Evolutionary conservation across 345 rosid genomes (phyloP).

Genomic region (Brassica cretica): DNA sequence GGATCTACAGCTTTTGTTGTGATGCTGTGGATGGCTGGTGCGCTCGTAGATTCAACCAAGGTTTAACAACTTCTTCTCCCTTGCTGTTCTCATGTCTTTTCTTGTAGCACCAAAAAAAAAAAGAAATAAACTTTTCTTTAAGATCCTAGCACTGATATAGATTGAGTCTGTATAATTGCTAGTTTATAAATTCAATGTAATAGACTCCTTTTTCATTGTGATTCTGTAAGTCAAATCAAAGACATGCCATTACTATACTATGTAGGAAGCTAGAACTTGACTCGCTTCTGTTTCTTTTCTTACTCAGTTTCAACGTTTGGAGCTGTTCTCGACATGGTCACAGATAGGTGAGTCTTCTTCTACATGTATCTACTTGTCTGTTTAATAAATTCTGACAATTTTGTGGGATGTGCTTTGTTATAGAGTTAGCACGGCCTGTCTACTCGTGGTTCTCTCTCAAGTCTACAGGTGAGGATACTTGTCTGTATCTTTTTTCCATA

Average conservation of each 20-base stretch:
- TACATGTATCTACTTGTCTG: slow-evolving; percentile 12
- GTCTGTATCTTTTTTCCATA: slow-evolving; percentile 2
- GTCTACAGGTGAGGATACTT: slow-evolving; percentile 59
- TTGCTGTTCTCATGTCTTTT: background rate
- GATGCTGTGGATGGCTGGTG: slow-evolving; percentile 99
- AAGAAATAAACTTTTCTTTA: background rate
- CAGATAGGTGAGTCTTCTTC: slow-evolving; percentile 71
- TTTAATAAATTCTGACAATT: background rate
- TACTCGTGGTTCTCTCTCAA: slow-evolving; percentile 89
- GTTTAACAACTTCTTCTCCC: slow-evolving; percentile 33
- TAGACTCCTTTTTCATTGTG: background rate
- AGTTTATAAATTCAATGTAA: background rate
- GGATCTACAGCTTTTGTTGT: slow-evolving; percentile 75
- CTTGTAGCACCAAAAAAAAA: too few relatives aligned
- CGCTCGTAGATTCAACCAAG: slow-evolving; percentile 97
- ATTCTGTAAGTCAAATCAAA: background rate
- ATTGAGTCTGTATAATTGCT: background rate
- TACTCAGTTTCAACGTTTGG: slow-evolving; percentile 91
- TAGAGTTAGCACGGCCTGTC: slow-evolving; percentile 99
- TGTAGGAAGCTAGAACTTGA: slow-evolving; percentile 21
- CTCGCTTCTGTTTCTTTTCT: slow-evolving; percentile 15
- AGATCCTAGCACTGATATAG: slow-evolving; percentile 1
- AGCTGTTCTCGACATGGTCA: slow-evolving; percentile 98
- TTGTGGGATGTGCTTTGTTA: slow-evolving; percentile 14
- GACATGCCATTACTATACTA: slow-evolving; percentile 1